Percentiles rank a stretch among this genome's conserved stretches.
These are phyloP conservation scores for Aspergillus taichungensis DNA, from an alignment of 495 filamentous ascomycete genomes.

Conservation along the genomic window DNA sequence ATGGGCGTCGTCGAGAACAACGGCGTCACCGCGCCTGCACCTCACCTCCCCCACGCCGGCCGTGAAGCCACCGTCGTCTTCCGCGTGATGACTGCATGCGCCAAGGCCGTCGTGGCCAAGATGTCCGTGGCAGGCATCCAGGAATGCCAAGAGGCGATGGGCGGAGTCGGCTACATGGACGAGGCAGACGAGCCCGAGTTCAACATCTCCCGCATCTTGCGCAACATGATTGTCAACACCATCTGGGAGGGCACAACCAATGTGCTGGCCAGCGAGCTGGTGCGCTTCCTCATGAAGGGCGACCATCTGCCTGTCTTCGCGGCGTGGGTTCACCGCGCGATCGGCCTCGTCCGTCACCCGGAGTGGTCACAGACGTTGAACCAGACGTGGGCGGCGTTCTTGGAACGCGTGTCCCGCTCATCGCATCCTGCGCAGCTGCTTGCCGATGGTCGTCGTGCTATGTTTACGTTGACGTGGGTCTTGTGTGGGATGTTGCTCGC, in stretches of 20 bases:
- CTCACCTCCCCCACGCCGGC: slow-evolving; percentile 18
- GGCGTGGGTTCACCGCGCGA: slow-evolving; percentile 34
- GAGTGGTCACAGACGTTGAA: slow-evolving; percentile 7
- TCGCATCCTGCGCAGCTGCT: slow-evolving; percentile 6
- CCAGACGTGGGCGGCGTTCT: slow-evolving; percentile 12
- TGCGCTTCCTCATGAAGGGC: slow-evolving; percentile 45
- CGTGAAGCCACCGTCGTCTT: slow-evolving; percentile 41
- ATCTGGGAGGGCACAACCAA: slow-evolving; percentile 78
- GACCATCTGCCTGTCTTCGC: slow-evolving; percentile 31
- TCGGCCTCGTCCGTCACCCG: slow-evolving; percentile 8
- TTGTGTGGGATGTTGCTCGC: slow-evolving; percentile 20
- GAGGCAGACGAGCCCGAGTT: slow-evolving; percentile 39
- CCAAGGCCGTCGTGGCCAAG: slow-evolving; percentile 56
- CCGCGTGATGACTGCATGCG: slow-evolving; percentile 54
- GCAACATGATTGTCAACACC: slow-evolving; percentile 54
- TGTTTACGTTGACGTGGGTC: slow-evolving; percentile 31
- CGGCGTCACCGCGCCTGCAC: slow-evolving; percentile 6
- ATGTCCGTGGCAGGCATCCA: slow-evolving; percentile 45
- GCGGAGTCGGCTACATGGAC: slow-evolving; percentile 69
- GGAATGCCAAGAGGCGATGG: slow-evolving; percentile 61
- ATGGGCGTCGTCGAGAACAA: slow-evolving; percentile 43
- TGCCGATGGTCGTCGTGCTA: slow-evolving; percentile 26
- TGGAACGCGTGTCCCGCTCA: slow-evolving; percentile 4
- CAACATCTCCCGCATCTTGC: slow-evolving; percentile 56
- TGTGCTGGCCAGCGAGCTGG: slow-evolving; percentile 53